Percentiles rank a stretch among this genome's conserved stretches.
Evolutionary conservation across 2,329 filamentous ascomycete genomes (phyloP).

Genomic region (Dactylellina drechsleri): DNA sequence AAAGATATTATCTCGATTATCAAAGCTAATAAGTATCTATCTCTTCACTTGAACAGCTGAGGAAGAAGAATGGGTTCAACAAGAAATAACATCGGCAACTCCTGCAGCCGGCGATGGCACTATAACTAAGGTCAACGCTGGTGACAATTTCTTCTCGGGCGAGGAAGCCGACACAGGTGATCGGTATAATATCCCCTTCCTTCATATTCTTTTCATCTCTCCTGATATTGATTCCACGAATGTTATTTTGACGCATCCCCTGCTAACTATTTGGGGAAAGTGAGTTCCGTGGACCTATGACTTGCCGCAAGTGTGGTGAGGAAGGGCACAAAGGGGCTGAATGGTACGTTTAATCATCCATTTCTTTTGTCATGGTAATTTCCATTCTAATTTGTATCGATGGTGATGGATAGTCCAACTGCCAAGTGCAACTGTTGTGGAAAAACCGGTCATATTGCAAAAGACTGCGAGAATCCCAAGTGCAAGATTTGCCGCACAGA

Average conservation of each 20-base stretch:
- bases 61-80: slow-evolving; percentile 9
- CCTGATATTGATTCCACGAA: neutral
- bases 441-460: slow-evolving; percentile 26
- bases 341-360: slow-evolving; percentile 49
- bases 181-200: slow-evolving; percentile 20
- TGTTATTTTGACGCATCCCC: neutral
- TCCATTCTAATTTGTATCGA: neutral
- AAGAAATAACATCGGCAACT: slow-evolving; percentile 18
- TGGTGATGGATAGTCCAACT: slow-evolving; percentile 22
- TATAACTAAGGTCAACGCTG: slow-evolving; percentile 17
- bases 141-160: slow-evolving; percentile 36
- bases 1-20: too few species aligned
- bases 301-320: slow-evolving; percentile 71
- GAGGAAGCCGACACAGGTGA: slow-evolving; percentile 44
- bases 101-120: slow-evolving; percentile 23
- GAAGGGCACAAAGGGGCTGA: slow-evolving; percentile 68
- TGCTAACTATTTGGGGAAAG: neutral
- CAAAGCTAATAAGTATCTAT: too few species aligned
- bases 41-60: slow-evolving; percentile 5
- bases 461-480: slow-evolving; percentile 36
- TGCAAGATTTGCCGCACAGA: slow-evolving; percentile 40
- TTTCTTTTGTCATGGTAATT: neutral
- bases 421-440: slow-evolving; percentile 28
- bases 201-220: neutral
- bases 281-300: slow-evolving; percentile 11